These are phyloP conservation scores for Galerina sulciceps DNA, from an alignment of 768 basidiomycete genomes.

Conservation along the genomic window DNA sequence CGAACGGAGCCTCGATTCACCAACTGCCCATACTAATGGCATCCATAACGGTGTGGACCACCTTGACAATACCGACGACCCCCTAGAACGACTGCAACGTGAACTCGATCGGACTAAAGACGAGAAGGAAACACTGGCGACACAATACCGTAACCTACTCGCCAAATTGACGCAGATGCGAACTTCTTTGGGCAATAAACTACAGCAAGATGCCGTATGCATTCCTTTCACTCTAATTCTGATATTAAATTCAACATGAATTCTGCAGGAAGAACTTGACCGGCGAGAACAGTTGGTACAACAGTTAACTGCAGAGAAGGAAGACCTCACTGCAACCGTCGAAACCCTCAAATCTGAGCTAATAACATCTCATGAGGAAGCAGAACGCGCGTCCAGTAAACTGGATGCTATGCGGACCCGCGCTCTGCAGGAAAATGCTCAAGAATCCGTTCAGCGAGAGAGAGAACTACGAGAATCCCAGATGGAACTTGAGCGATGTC, in stretches of 20 bases:
- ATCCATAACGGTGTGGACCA: slow-evolving; percentile 36
- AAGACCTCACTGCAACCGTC: slow-evolving; percentile 70
- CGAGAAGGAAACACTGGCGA: slow-evolving; percentile 87
- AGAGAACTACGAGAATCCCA: slow-evolving; percentile 81
- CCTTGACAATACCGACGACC: slow-evolving; percentile 49
- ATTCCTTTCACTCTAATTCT: not conserved
- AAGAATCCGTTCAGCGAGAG: slow-evolving; percentile 74
- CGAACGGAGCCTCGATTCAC: slow-evolving; percentile 38
- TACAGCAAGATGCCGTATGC: slow-evolving; percentile 93
- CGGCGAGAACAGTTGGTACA: slow-evolving; percentile 85
- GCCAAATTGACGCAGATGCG: slow-evolving; percentile 93
- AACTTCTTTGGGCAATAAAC: slow-evolving; percentile 89
- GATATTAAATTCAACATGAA: not conserved
- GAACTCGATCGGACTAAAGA: slow-evolving; percentile 77
- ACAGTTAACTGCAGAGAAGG: slow-evolving; percentile 76
- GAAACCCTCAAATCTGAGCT: slow-evolving; percentile 85
- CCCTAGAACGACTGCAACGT: slow-evolving; percentile 62
- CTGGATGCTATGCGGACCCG: slow-evolving; percentile 69
- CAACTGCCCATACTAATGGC: slow-evolving; percentile 36
- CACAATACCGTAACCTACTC: slow-evolving; percentile 86
- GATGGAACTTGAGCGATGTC: slow-evolving; percentile 85
- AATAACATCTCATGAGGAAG: slow-evolving; percentile 74
- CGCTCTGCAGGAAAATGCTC: slow-evolving; percentile 67
- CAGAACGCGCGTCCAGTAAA: slow-evolving; percentile 69
- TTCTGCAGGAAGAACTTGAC: slow-evolving; percentile 93